Base-by-base conservation (phyloP, 495 filamentous ascomycete species). In the Jackrogersella minutella region DNA sequence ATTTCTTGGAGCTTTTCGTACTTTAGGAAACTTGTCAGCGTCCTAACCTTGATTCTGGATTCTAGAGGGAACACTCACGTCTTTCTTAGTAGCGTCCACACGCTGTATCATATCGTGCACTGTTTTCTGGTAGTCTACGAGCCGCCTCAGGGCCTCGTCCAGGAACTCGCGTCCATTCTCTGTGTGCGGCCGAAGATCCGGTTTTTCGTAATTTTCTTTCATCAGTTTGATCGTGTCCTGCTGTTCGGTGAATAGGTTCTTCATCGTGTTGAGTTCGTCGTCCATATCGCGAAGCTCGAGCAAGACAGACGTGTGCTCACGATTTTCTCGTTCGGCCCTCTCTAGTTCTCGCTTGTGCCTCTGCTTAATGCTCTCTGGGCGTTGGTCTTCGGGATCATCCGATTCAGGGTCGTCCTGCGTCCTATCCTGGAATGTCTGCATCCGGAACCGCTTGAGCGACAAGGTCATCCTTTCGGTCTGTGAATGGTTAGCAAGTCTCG, bases 1-100 rank as follows among this genome's bases (percentile, higher is more conserved):
- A 90, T 85, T 71, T 90, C 86, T 7, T 90, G 81, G 9, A 90
- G 80, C 33, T 88, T 88, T 61, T 88, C 85, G 54, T 86, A 88
- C 82, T 87, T 57, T 10, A 16, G 14, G 6, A 8, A 41, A 3
- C 16, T 10, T 39, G 16, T 62, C 31, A 60, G 54, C 16, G 16
- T 8, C 24, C 17, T 2, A 28, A 21, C 2, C 11, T 34, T 1
- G 41, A 14, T n/a, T 7, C 13, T 9, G 3, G 5, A 44, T 24
- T 22, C 4, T 1, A 21, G 14, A 36, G 26, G 30, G 16, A 24
- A 13, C 14, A 71, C 75, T 66, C 58, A 79, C 78, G 58, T 83
- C 80, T 36, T 78, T 80, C 55, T 80, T 72, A 0, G 78, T 82
- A 3, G 71, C 76, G 10, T 80, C 74, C 0, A 82, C 76, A 44